These are phyloP conservation scores for Anisodus tanguticus DNA, from an alignment of 257 asterid genomes.

Conservation along the genomic window DNA sequence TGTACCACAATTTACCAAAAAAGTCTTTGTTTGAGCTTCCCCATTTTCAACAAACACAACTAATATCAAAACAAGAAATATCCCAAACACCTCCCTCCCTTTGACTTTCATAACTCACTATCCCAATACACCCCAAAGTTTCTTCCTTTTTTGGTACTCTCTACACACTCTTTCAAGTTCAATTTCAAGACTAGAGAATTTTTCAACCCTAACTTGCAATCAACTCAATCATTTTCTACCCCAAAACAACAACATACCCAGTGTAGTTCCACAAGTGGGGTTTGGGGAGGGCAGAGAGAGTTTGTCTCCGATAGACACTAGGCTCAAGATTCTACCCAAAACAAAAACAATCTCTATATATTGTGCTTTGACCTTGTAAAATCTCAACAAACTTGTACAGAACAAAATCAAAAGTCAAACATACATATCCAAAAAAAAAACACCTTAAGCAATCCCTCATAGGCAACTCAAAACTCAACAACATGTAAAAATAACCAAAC, in stretches of 20 bases:
- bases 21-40: constrained; percentile 49
- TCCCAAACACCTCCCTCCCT: constrained; percentile 43
- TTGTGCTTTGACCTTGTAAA: not conserved
- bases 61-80: constrained; percentile 43
- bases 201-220: not conserved
- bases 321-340: not conserved
- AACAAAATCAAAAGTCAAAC: constrained; percentile 32
- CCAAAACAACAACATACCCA: not conserved
- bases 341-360: not conserved
- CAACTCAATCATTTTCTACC: constrained; percentile 6
- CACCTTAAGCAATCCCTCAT: constrained; percentile 43
- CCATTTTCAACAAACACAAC: constrained; percentile 39
- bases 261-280: too few relatives aligned
- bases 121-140: constrained; percentile 29
- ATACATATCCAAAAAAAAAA: constrained; percentile 26
- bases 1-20: constrained; percentile 75
- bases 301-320: too few relatives aligned
- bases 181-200: not conserved
- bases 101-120: constrained; percentile 53
- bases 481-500: constrained; percentile 17
- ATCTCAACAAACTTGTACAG: not conserved
- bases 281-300: too few relatives aligned
- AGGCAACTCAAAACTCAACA: constrained; percentile 8
- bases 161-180: constrained; percentile 2
- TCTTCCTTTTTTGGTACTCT: not conserved